A percentile compares a stretch with the other conserved stretches of the same genome.
Evolutionary conservation across 306 rosid species (phyloP).

Genomic region (Cucurbita argyrosperma): DNA sequence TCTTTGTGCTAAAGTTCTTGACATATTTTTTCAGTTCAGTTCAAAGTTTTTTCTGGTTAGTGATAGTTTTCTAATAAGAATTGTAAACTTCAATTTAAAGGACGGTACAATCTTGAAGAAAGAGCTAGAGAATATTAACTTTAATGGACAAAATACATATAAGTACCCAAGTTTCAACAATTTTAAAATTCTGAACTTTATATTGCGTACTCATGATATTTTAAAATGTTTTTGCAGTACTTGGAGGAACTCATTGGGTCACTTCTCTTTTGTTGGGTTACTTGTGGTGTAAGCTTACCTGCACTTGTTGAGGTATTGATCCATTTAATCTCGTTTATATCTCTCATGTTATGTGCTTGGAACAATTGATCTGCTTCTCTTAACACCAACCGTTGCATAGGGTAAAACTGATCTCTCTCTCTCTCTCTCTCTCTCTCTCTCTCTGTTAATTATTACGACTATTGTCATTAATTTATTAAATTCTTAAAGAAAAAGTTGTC

Average conservation of each 20-base stretch:
- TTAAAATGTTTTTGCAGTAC: constrained; percentile 49
- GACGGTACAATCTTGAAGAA: neutral
- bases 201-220: constrained; percentile 1
- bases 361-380: neutral
- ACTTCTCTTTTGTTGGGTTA: constrained; percentile 77
- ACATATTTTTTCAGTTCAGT: neutral
- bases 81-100: constrained; percentile 3
- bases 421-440: neutral
- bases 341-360: neutral
- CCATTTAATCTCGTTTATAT: constrained; percentile 7
- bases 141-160: neutral
- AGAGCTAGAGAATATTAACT: neutral
- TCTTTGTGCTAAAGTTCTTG: neutral
- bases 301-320: constrained; percentile 76
- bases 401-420: neutral
- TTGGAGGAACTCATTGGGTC: constrained; percentile 77
- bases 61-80: neutral
- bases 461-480: too few relatives aligned
- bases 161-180: neutral
- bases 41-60: neutral
- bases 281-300: constrained; percentile 79
- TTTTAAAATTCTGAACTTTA: neutral
- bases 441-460: neutral
- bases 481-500: neutral
- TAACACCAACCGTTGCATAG: neutral